Base-by-base conservation (phyloP, 768 basidiomycete species). In the Fomitopsis pulvina region DNA sequence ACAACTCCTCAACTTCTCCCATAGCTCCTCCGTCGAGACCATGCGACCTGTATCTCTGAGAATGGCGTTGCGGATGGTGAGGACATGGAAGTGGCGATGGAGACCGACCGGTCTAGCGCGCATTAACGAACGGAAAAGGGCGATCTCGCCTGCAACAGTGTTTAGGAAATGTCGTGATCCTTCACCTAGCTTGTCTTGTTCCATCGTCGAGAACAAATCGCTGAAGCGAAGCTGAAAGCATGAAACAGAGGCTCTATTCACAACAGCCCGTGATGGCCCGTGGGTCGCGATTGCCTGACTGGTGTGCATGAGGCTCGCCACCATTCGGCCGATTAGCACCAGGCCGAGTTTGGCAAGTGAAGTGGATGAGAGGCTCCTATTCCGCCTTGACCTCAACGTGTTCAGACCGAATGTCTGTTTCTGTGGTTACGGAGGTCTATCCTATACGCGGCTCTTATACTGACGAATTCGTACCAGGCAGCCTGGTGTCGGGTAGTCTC, bases 91-190 rank as follows among this genome's bases (percentile, higher is more conserved):
- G 68, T 89, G 79, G 25, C 81, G 81, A 66, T 92, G 85, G 27
- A 85, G 80, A 39, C 91, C 91, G 47, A 92, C 79, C 0, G 91
- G 91, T 48, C 91, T 76, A 16, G 87, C 78, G 40, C 81, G 81
- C 77, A 87, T 87, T 46, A 91, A 71, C 6, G 87, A 85, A 44
- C 85, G 79, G 63, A 92, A 92, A 67, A 93, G 86, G 8, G 86
- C 76, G 41, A 91, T 87, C 65, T 93, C 91, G 34, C 91, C 91
- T 57, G 84, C 80, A 47, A 89, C 78, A 6, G 78, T 81, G 61
- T 83, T 76, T 34, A 92, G 79, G 24, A 43, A 50, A 4, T 38
- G 18, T 2, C 10, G 3, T 12, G 34, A 37, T 7, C 34, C 34
- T 37, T 37, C 34, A 4, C 5, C 14, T 12, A 14, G 14, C 14